phyloP scores from a whole-genome alignment of 305 asterid species.

The Fraxinus sp. region DNA sequence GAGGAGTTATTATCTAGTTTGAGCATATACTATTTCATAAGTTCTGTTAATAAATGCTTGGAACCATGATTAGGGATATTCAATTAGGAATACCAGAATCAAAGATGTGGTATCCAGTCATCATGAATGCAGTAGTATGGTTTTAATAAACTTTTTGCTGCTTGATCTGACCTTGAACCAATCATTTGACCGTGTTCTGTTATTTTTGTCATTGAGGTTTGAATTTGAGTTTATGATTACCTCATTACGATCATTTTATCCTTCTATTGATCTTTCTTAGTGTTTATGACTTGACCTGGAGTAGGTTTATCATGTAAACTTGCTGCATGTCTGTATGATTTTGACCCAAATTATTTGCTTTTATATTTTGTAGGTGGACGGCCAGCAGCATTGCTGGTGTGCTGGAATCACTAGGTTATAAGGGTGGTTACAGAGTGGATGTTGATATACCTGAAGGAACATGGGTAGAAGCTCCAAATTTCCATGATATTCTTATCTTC shows the following conservation, averaged over 20 bases:
- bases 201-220: conserved; percentile 4
- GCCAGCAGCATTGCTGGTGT: conserved; percentile 55
- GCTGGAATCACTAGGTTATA: conserved; percentile 86
- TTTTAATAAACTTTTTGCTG: background rate
- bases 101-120: background rate
- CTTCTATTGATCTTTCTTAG: background rate
- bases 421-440: conserved; percentile 82
- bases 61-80: background rate
- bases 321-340: conserved; percentile 4
- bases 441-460: conserved; percentile 94
- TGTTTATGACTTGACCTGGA: background rate
- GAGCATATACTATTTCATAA: background rate
- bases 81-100: background rate
- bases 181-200: background rate
- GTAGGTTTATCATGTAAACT: conserved; percentile 2
- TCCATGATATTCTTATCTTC: conserved; percentile 80
- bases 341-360: conserved; percentile 16
- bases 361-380: conserved; percentile 60
- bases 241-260: background rate
- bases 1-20: background rate
- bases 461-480: conserved; percentile 73
- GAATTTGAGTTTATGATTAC: background rate
- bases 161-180: conserved; percentile 11
- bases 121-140: background rate
- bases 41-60: background rate